Evolutionary conservation across 441 rosid genomes (phyloP), one percentile per base, ranked within the genome.

Genomic region (Brassica balearica): DNA sequence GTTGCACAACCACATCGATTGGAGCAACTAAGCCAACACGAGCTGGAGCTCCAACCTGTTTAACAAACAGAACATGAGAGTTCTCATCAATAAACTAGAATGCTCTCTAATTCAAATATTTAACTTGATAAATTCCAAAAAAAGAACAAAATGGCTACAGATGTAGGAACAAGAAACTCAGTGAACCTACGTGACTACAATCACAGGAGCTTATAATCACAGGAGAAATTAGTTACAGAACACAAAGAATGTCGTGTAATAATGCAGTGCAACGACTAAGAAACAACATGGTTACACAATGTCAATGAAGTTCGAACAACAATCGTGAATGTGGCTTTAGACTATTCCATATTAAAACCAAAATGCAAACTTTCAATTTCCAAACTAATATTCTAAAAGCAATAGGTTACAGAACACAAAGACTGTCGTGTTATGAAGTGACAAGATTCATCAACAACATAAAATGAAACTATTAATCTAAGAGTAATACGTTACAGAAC

Each of bases 21-120:
- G 99, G 98, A 6, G 99, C 96, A 43, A 95, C 86, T 82, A 95
- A 82, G 71, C 99, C 99, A 65, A 95, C 99, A 81, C 99, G 97
- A 75, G 98, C 99, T 62, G 98, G 99, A 70, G 99, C 99, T 77
- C 99, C 98, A 78, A 95, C 99, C 99, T 93, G 65, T 17, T 29
- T 38, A 43, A 43, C 4, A 11, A 38, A 38, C 46, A 38, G 8
- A 36, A 36, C 41, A 36, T 29, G 34, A 29, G 34, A 29, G 34
- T 29, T 29, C 7, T 29, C 34, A 29, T 29, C 34, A 29, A 29
- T 29, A 29, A 29, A 29, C 34, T 29, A 29, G 34, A 29, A 29
- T 29, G 34, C 34, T 29, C 34, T 29, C 34, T 29, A 5, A 29
- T 29, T 29, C 34, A 29, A 29, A 29, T 29, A 29, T 1, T 5